Percentiles rank a stretch among this genome's conserved stretches.
Conservation (phyloP, 78 protist species). For the Dictyostelium brefeldianum region DNA sequence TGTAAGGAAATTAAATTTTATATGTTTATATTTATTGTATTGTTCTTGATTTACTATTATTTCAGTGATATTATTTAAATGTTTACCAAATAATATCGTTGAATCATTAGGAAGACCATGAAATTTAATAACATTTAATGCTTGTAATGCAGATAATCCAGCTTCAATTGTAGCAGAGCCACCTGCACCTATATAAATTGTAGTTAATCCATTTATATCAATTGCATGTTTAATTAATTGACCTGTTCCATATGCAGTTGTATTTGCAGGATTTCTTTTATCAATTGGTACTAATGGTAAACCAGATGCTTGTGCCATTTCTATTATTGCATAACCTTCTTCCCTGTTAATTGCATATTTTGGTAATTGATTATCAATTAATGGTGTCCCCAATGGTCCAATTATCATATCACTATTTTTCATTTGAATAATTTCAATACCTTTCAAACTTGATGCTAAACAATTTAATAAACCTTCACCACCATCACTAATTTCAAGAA, state of each 20-base stretch:
- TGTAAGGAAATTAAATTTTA: slow-evolving; percentile 35
- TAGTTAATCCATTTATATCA: not conserved
- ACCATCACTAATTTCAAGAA: slow-evolving; percentile 63
- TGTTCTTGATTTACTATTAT: not conserved
- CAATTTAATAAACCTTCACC: slow-evolving; percentile 62
- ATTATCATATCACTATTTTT: not conserved
- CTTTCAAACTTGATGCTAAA: not conserved
- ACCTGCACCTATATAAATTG: slow-evolving; percentile 79
- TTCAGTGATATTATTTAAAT: slow-evolving; percentile 6
- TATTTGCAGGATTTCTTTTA: slow-evolving; percentile 54
- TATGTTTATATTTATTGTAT: not conserved
- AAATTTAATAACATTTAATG: slow-evolving; percentile 15
- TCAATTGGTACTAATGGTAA: slow-evolving; percentile 50
- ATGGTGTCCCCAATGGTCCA: slow-evolving; percentile 31
- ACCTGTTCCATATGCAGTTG: slow-evolving; percentile 84
- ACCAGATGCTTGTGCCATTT: slow-evolving; percentile 78
- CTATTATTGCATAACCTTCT: slow-evolving; percentile 60
- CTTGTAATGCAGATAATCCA: slow-evolving; percentile 80
- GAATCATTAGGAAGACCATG: not conserved
- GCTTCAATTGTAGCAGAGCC: slow-evolving; percentile 90
- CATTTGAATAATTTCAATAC: not conserved
- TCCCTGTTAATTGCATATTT: not conserved
- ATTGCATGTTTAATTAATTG: slow-evolving; percentile 70
- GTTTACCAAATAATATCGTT: slow-evolving; percentile 15
- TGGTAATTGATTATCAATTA: not conserved